These are phyloP conservation scores for Xylaria sp. DNA, from an alignment of 495 filamentous ascomycete genomes.

Conservation along the genomic window DNA sequence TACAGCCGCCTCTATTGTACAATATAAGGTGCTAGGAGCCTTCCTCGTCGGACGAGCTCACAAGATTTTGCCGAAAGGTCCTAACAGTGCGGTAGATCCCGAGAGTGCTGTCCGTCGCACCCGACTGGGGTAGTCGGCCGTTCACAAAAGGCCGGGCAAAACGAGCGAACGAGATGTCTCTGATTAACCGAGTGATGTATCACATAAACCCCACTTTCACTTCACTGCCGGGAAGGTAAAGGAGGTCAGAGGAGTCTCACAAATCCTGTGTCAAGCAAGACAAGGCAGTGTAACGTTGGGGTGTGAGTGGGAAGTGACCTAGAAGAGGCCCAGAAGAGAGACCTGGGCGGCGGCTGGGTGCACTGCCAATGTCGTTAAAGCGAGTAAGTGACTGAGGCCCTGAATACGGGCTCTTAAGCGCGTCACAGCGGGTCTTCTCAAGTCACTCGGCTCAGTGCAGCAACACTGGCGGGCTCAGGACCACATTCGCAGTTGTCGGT, in stretches of 20 bases:
- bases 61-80: slow-evolving; percentile 39
- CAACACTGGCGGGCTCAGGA: slow-evolving; percentile 30
- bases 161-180: slow-evolving; percentile 45
- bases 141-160: slow-evolving; percentile 35
- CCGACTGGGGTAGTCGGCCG: slow-evolving; percentile 38
- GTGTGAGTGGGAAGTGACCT: slow-evolving; percentile 30
- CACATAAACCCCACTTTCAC: slow-evolving; percentile 55
- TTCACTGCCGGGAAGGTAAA: slow-evolving; percentile 44
- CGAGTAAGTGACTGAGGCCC: slow-evolving; percentile 22
- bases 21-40: slow-evolving; percentile 26
- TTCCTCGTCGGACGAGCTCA: not conserved
- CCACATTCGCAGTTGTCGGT: slow-evolving; percentile 25
- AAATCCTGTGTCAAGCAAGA: slow-evolving; percentile 35
- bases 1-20: slow-evolving; percentile 38
- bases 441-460: slow-evolving; percentile 42
- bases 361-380: not conserved
- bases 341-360: slow-evolving; percentile 29
- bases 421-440: slow-evolving; percentile 34
- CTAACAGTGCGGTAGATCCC: slow-evolving; percentile 39
- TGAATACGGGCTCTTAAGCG: slow-evolving; percentile 20
- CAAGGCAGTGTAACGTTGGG: slow-evolving; percentile 38
- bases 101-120: slow-evolving; percentile 39
- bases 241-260: slow-evolving; percentile 34
- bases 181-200: slow-evolving; percentile 48
- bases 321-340: too few species aligned